Evolutionary conservation across 1,139 yeast genomes (phyloP), one percentile per base, ranked within the genome.

Genomic region (Fermentozyma sake): DNA sequence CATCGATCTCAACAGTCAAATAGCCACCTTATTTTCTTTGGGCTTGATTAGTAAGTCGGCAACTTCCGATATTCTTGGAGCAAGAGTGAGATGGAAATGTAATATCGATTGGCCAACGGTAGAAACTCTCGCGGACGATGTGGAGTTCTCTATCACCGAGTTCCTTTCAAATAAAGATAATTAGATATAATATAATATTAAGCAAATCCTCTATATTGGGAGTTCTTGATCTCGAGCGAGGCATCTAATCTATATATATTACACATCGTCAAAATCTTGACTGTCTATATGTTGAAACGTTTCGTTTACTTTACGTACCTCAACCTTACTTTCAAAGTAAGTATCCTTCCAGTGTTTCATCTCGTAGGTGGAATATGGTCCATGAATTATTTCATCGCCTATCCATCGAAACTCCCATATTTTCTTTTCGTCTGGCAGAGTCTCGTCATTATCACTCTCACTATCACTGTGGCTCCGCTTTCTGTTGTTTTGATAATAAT

Each of bases 381-480:
- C 89, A 44, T 77, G 68, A 1, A 77, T 42, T 15, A 61, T 64
- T 22, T 57, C 63, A 2, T 52, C 61, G 5, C 65, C 76, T 4
- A 48, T 42, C 86, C 87, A 81, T 38, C 65, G 59, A 46, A 76
- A 80, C 38, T 75, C 77, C 85, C 85, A 81, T 14, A 55, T 38
- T 27, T 57, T 59, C 3, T 50, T 60, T 8, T 57, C 67, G 9
- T 52, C 53, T 12, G 34, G 34, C 12, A 37, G 43, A 3, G 31
- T 31, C 8, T 36, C 34, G 8, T 16, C 22, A 11, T 22, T 30
- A 6, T 29, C 24, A 5, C 24, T 30, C 36, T 29, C 37, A 19
- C 35, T 31, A 12, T 6, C 7, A 9, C 11, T 8, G 16, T 21
- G n/a, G 6, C 14, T 7, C 14, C 24, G 7, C 11, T 7, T 10